Evolutionary conservation across 2,329 filamentous ascomycete genomes (phyloP).

Genomic region (Didymella lethalis): DNA sequence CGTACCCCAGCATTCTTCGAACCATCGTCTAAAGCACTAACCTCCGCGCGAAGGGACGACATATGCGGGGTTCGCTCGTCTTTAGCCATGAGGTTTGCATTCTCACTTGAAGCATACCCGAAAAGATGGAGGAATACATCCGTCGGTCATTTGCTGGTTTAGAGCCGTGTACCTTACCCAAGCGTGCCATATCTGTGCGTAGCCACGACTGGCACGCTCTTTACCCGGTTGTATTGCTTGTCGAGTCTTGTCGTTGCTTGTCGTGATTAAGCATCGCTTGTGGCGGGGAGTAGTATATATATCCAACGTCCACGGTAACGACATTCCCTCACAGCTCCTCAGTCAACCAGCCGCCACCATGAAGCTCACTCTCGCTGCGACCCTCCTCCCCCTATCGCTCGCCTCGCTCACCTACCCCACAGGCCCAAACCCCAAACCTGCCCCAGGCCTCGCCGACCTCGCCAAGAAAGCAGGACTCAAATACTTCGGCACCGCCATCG

Average conservation of each 20-base stretch:
- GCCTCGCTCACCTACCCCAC: slow-evolving; percentile 29
- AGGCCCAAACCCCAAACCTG: slow-evolving; percentile 20
- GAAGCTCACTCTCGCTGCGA: slow-evolving; percentile 33
- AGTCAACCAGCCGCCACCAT: slow-evolving; percentile 26
- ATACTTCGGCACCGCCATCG: slow-evolving; percentile 67
- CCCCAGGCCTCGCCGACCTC: slow-evolving; percentile 58
- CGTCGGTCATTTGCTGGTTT: not conserved
- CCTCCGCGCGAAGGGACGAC: slow-evolving; percentile 13
- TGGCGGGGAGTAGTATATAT: slow-evolving; percentile 8
- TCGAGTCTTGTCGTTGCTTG: slow-evolving; percentile 12
- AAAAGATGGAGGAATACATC: not conserved
- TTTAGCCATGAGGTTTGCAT: not conserved
- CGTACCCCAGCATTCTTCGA: not conserved
- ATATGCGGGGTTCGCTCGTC: slow-evolving; percentile 15
- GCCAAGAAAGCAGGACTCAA: slow-evolving; percentile 64
- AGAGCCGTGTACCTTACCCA: slow-evolving; percentile 27
- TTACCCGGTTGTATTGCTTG: slow-evolving; percentile 31
- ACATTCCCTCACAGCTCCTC: not conserved
- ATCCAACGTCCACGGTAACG: not conserved
- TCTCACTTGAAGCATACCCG: no score
- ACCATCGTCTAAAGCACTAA: slow-evolving; percentile 5
- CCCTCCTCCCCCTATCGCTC: slow-evolving; percentile 28
- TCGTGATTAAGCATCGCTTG: slow-evolving; percentile 10
- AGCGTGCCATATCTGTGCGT: slow-evolving; percentile 26
- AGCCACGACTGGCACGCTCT: slow-evolving; percentile 1